Evolutionary conservation across 345 rosid species (phyloP), one percentile per base, ranked within the genome.

Genomic region (Laguncularia racemosa): DNA sequence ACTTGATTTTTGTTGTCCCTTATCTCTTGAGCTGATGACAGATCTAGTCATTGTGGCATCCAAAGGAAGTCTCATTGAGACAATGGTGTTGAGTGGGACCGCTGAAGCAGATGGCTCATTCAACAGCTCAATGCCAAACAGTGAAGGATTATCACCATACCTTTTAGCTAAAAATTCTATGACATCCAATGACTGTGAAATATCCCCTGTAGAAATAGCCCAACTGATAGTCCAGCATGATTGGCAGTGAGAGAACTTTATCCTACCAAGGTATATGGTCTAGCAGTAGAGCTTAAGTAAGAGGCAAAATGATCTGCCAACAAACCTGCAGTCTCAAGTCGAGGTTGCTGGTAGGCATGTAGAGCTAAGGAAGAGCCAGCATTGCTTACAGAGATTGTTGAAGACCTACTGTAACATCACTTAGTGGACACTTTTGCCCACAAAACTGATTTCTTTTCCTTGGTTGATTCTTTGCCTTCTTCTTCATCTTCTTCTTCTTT

Each of bases 1-100:
- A n/a, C n/a, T n/a, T n/a, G 99, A 95, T 73, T 95, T 90, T 67
- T 88, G 92, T 64, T 90, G 97, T 54, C 99, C 97, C 60, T 85
- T 95, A 14, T 95, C 99, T 4, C 93, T 90, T 46, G 96, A 88
- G 73, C 80, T 95, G 74, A 95, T 95, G 99, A 83, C 88, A 19
- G 96, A 90, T 80, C 99, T 96, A 26, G 97, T 95, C 55, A 90
- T 95, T 66, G 93, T 88, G 44, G 83, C 92, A 59, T 84, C 96
- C 95, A 44, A 86, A 86, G 14, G 95, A 86, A 65, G 95, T 87
- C 19, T 69, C 69, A 45, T 72, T 53, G 67, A 67, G 53, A 86
- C 59, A 46, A 86, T 65, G 23, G 70, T 64, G 50, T 86, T 85
- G 71, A 81, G n/a, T 17, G 87, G 79, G 69, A 86, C 82, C 0